Base-by-base conservation (phyloP, 2,329 filamentous ascomycete species). In the Corynespora cassiicola region DNA sequence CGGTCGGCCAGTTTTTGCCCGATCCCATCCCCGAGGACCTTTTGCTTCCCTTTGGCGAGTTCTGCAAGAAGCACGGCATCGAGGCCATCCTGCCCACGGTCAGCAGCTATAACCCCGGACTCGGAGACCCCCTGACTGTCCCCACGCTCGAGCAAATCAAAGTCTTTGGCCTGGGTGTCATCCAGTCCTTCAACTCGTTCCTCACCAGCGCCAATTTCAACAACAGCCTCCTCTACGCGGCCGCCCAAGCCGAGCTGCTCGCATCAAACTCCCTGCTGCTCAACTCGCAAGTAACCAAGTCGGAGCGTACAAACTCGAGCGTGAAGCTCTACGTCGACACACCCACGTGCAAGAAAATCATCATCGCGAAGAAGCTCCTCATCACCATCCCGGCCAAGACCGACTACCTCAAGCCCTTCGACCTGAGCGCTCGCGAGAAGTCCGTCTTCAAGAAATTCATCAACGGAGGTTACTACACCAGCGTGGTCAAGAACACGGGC, bases 71-170 rank as follows among this genome's bases (percentile, higher is more conserved):
- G 54, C 71, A 79, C 54, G 54, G 63, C n/a, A 55, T 81, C 5
- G 54, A 66, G 14, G 70, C 65, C 18, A 60, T 72, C 3, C 60
- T 75, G 2, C 63, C 60, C 12, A 58, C 66, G 5, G 59, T 75
- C 10, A 75, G 67, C 43, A 49, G 52, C 10, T 69, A 69, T 38
- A 67, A 70, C 15, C 67, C 76, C 32, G 77, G 75, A 3, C 48
- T 75, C 2, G 72, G 71, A 12, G 70, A 77, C 47, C 59, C 76
- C 28, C 53, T 72, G 4, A 61, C 64, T 4, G 50, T 62, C 15
- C 63, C 69, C 15, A 74, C 74, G 3, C 39, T 79, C 8, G 76
- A 75, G 47, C 64, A 76, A 10, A 65, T 78, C 45, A 73, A 76
- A 43, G 50, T 45, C 14, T 54, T 53, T 50, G 33, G 45, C 39